phyloP scores from a whole-genome alignment of 306 rosid species.

The Comarum palustre region DNA sequence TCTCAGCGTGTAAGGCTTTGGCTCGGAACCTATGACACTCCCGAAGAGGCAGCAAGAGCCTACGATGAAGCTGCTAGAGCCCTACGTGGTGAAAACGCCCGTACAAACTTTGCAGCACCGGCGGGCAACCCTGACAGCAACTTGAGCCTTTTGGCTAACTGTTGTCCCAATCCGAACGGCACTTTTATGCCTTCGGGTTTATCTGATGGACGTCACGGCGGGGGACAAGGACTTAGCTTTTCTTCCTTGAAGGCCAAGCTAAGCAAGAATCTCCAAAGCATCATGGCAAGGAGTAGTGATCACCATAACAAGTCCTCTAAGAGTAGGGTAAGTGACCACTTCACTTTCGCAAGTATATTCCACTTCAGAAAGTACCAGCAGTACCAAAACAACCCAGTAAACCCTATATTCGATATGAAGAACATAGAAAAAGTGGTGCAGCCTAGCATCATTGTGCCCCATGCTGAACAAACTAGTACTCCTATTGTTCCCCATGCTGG shows the following conservation, averaged over 20 bases:
- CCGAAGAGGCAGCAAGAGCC: conserved; percentile 89
- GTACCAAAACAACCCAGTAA: conserved; percentile 32
- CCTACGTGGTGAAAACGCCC: conserved; percentile 70
- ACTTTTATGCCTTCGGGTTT: conserved; percentile 6
- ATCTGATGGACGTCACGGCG: conserved; percentile 23
- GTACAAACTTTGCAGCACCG: conserved; percentile 62
- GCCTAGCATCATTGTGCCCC: conserved; percentile 81
- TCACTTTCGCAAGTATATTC: conserved; percentile 77
- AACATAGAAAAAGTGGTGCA: conserved; percentile 62
- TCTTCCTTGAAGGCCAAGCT: conserved; percentile 70
- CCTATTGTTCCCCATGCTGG: conserved; percentile 45
- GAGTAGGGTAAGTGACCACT: conserved; percentile 85
- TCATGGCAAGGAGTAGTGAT: conserved; percentile 60
- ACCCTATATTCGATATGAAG: conserved; percentile 33
- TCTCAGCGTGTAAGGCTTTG: conserved; percentile 77
- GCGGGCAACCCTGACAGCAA: conserved; percentile 6
- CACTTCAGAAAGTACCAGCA: conserved; percentile 44
- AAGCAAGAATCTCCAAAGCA: conserved; percentile 74
- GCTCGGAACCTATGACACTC: conserved; percentile 91
- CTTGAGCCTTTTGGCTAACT: conserved; percentile 17
- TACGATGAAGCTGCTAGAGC: conserved; percentile 86
- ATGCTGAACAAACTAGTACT: conserved; percentile 13
- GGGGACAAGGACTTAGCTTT: conserved; percentile 49
- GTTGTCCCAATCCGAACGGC: conserved; percentile 9
- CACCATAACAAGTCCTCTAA: conserved; percentile 41